A percentile compares a stretch with the other conserved stretches of the same genome.
phyloP scores from a whole-genome alignment of 1,139 yeast species.

The Meyerozyma carpophila region DNA sequence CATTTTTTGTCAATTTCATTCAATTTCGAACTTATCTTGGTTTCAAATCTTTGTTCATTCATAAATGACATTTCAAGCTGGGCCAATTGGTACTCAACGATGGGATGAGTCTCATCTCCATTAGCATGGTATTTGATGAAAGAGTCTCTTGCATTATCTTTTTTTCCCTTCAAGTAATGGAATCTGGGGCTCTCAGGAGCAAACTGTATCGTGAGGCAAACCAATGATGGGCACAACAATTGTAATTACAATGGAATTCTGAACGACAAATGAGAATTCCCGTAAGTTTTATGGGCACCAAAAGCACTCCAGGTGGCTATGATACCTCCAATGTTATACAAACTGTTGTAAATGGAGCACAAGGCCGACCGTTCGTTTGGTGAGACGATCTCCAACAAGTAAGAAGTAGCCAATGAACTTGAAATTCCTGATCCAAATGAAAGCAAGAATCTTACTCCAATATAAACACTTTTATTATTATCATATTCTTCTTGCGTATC shows the following conservation, averaged over 20 bases:
- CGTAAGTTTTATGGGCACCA: conserved; percentile 16
- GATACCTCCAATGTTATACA: conserved; percentile 19
- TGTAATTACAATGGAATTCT: too few species aligned
- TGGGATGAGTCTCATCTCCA: conserved; percentile 13
- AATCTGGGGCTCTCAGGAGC: conserved; percentile 50
- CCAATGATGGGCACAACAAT: too few species aligned
- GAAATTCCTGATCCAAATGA: conserved; percentile 5
- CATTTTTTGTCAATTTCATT: too few species aligned
- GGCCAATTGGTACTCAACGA: conserved; percentile 15
- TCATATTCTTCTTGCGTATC: conserved; percentile 5
- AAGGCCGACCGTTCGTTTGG: not conserved
- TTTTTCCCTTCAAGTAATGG: conserved; percentile 34
- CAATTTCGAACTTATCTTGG: too few species aligned
- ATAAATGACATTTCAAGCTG: conserved; percentile 11
- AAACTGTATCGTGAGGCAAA: too few species aligned
- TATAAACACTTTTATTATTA: too few species aligned
- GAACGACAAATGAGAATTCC: conserved; percentile 4
- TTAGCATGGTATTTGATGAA: conserved; percentile 18
- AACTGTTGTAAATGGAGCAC: conserved; percentile 1
- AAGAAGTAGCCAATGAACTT: not conserved
- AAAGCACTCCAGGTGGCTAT: conserved; percentile 21
- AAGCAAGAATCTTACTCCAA: conserved; percentile 20
- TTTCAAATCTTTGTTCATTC: too few species aligned
- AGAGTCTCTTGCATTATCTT: conserved; percentile 29
- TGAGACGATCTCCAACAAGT: not conserved